Percentiles rank a stretch among this genome's conserved stretches.
Conservation (phyloP, 306 rosid genomes). For the Trifolium subterraneum region DNA sequence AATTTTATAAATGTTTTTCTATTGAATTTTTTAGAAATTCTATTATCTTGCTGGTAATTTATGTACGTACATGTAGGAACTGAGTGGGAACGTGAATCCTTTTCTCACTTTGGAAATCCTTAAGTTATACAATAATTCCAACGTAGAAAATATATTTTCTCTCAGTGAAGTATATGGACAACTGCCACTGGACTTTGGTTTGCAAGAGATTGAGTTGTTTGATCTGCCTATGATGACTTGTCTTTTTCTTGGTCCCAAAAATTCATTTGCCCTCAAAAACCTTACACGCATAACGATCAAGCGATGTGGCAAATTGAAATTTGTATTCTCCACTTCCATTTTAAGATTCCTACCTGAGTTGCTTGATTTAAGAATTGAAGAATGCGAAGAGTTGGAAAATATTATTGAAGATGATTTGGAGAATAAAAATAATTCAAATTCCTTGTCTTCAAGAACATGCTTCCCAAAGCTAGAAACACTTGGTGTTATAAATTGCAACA, state of each 20-base stretch:
- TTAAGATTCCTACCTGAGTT: constrained; percentile 1
- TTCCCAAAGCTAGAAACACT: too few species aligned
- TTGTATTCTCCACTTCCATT: neutral
- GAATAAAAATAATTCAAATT: too few species aligned
- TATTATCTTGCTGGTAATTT: neutral
- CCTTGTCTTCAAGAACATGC: too few species aligned
- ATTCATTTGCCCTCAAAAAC: neutral
- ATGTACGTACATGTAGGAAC: neutral
- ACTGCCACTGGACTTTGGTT: too few species aligned
- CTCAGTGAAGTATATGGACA: neutral
- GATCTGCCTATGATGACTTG: neutral
- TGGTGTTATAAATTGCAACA: too few species aligned
- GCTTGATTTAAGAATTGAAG: fast-evolving
- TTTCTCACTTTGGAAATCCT: neutral
- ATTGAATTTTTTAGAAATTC: neutral
- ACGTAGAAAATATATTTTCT: neutral
- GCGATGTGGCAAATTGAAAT: neutral
- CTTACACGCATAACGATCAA: fast-evolving
- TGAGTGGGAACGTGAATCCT: neutral
- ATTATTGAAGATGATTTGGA: constrained; percentile 38
- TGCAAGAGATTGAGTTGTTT: fast-evolving
- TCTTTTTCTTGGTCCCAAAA: neutral
- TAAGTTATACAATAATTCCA: too few species aligned
- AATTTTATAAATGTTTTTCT: too few species aligned
- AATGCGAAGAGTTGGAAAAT: constrained; percentile 10